Evolutionary conservation across 495 filamentous ascomycete species (phyloP).

Genomic region (Tuber magnatum): DNA sequence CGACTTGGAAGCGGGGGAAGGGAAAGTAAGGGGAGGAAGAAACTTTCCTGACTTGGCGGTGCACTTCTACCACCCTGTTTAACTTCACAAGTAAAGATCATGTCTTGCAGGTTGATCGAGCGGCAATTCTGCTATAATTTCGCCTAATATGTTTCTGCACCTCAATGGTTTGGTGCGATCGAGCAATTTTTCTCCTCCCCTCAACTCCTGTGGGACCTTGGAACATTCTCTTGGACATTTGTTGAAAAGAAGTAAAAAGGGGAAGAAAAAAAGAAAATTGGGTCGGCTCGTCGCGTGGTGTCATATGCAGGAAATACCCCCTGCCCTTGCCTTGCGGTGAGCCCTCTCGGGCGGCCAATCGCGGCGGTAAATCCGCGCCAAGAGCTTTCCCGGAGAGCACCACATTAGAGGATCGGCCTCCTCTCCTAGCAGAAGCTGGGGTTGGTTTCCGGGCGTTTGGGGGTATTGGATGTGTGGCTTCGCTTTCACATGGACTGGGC

Average conservation of each 20-base stretch:
- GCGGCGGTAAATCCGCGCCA: neutral
- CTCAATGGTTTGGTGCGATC: neutral
- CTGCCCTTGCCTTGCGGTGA: neutral
- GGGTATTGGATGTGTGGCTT: neutral
- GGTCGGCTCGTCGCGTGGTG: neutral
- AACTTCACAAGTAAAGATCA: neutral
- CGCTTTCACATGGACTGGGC: no score
- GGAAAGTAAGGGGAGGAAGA: no score
- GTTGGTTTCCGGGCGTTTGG: neutral
- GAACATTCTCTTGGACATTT: neutral
- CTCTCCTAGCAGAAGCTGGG: neutral
- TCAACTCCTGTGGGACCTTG: neutral
- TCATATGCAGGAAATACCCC: neutral
- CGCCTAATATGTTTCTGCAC: neutral
- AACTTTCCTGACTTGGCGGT: no score
- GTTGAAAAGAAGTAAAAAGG: neutral
- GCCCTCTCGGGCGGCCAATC: neutral
- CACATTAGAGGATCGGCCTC: neutral
- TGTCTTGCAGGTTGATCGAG: neutral
- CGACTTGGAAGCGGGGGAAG: no score
- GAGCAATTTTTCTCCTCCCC: neutral
- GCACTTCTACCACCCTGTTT: neutral
- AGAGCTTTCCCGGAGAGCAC: neutral
- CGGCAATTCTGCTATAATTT: neutral
- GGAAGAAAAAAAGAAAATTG: neutral